Evolutionary conservation across 2,329 filamentous ascomycete genomes (phyloP).

Genomic region (Epichloe aotearoae): DNA sequence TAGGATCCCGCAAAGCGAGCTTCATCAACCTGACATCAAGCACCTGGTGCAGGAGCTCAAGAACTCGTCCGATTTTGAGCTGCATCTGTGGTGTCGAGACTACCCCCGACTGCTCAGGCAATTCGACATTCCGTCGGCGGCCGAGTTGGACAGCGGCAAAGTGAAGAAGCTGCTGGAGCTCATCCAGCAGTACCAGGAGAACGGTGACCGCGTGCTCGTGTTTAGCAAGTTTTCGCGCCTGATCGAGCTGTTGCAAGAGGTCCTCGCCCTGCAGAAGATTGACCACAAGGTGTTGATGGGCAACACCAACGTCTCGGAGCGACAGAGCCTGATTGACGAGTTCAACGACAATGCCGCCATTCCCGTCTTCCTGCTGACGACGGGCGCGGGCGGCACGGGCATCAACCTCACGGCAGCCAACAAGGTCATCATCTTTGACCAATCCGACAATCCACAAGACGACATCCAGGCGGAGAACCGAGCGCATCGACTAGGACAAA

Average conservation of each 20-base stretch:
- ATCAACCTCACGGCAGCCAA: slow-evolving; percentile 94
- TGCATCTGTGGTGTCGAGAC: slow-evolving; percentile 52
- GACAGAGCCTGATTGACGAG: slow-evolving; percentile 77
- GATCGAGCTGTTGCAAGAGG: slow-evolving; percentile 78
- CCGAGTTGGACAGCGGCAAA: slow-evolving; percentile 61
- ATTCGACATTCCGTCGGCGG: slow-evolving; percentile 39
- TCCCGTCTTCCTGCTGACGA: slow-evolving; percentile 84
- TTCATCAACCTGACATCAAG: slow-evolving; percentile 35
- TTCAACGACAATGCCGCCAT: slow-evolving; percentile 68
- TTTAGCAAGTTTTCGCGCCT: slow-evolving; percentile 91
- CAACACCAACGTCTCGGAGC: slow-evolving; percentile 63
- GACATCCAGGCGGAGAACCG: slow-evolving; percentile 98
- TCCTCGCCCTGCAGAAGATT: slow-evolving; percentile 60
- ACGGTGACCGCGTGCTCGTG: slow-evolving; percentile 76
- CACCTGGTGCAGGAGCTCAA: slow-evolving; percentile 44
- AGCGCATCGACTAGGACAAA: slow-evolving; percentile 89
- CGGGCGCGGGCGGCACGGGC: slow-evolving; percentile 88
- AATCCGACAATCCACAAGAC: slow-evolving; percentile 94
- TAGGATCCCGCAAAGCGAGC: slow-evolving; percentile 44
- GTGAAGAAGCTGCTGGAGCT: slow-evolving; percentile 69
- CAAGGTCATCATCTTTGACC: slow-evolving; percentile 95
- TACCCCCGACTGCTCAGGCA: slow-evolving; percentile 37
- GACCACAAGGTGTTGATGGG: slow-evolving; percentile 80
- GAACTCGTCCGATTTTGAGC: slow-evolving; percentile 47
- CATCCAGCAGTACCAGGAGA: slow-evolving; percentile 56